Evolutionary conservation across 768 basidiomycete genomes (phyloP).

Genomic region (Collybia nuda): DNA sequence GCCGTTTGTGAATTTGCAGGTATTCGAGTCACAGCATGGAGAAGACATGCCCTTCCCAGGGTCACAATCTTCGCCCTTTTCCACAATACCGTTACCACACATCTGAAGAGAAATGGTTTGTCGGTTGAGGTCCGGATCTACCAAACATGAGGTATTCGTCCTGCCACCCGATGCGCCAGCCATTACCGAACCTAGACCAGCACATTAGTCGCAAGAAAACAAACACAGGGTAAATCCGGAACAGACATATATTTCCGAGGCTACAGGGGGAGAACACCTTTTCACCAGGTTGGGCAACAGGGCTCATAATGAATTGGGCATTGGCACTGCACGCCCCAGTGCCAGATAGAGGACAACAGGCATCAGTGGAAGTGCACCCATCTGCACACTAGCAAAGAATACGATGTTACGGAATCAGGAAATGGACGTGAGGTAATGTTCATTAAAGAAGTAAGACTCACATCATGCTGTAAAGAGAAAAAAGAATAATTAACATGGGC

Average conservation of each 20-base stretch:
- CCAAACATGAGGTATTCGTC: constrained; percentile 68
- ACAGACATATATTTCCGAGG: constrained; percentile 81
- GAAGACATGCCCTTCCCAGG: constrained; percentile 62
- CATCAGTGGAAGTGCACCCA: constrained; percentile 54
- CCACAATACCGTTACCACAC: constrained; percentile 85
- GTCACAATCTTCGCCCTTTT: constrained; percentile 85
- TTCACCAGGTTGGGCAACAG: constrained; percentile 64
- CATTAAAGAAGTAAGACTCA: constrained; percentile 24
- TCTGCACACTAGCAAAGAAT: constrained; percentile 50
- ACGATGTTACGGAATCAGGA: background rate
- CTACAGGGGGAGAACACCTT: constrained; percentile 75
- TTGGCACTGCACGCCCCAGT: constrained; percentile 60
- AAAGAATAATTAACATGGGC: constrained; percentile 8
- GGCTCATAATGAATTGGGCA: constrained; percentile 81
- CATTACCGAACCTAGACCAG: constrained; percentile 60
- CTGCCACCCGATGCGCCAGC: constrained; percentile 35
- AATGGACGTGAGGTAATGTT: constrained; percentile 7
- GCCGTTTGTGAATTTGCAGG: constrained; percentile 71
- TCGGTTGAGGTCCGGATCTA: constrained; percentile 48
- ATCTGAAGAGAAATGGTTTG: constrained; percentile 62
- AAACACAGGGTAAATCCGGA: constrained; percentile 1
- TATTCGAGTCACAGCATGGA: constrained; percentile 70
- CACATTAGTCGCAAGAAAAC: background rate
- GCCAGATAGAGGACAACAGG: constrained; percentile 69
- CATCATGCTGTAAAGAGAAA: constrained; percentile 50